phyloP scores from a whole-genome alignment of 2,329 filamentous ascomycete species.

The Colletotrichum phormii region DNA sequence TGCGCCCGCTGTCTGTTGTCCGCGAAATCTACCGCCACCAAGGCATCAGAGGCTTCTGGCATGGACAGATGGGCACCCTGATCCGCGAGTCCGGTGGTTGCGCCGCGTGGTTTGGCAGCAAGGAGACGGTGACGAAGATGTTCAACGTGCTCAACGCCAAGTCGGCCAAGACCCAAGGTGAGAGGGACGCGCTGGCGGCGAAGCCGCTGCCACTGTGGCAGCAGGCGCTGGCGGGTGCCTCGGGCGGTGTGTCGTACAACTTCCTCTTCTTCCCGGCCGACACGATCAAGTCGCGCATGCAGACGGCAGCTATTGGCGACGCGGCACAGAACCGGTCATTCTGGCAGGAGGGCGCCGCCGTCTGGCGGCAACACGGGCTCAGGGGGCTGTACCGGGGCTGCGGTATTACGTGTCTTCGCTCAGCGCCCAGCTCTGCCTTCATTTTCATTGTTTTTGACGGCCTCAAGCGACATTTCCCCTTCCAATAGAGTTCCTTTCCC shows the following conservation, averaged over 20 bases:
- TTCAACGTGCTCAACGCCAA: slow-evolving; percentile 71
- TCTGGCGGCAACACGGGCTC: slow-evolving; percentile 88
- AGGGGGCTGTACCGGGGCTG: slow-evolving; percentile 93
- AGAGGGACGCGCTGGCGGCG: slow-evolving; percentile 55
- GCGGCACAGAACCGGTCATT: slow-evolving; percentile 73
- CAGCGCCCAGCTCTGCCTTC: slow-evolving; percentile 95
- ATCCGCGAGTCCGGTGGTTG: slow-evolving; percentile 94
- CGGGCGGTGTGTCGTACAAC: slow-evolving; percentile 93
- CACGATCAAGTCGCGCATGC: slow-evolving; percentile 97
- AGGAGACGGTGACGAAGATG: slow-evolving; percentile 80
- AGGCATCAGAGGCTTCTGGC: slow-evolving; percentile 90
- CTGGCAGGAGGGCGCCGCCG: slow-evolving; percentile 72
- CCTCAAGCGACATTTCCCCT: slow-evolving; percentile 75
- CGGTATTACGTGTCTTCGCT: slow-evolving; percentile 88
- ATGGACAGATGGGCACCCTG: slow-evolving; percentile 91
- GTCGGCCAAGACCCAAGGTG: slow-evolving; percentile 50
- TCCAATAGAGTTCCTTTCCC: slow-evolving; percentile 47
- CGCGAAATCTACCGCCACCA: slow-evolving; percentile 84
- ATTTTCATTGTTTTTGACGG: slow-evolving; percentile 97
- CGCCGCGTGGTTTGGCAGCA: slow-evolving; percentile 94
- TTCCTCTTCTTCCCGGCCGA: slow-evolving; percentile 98
- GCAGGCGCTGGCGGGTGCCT: slow-evolving; percentile 87
- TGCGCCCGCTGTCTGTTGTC: slow-evolving; percentile 78
- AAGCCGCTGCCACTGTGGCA: slow-evolving; percentile 82
- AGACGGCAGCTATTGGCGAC: slow-evolving; percentile 80